phyloP scores from a whole-genome alignment of 192 early-diverging fungal genomes.

The Glomus cerebriforme region DNA sequence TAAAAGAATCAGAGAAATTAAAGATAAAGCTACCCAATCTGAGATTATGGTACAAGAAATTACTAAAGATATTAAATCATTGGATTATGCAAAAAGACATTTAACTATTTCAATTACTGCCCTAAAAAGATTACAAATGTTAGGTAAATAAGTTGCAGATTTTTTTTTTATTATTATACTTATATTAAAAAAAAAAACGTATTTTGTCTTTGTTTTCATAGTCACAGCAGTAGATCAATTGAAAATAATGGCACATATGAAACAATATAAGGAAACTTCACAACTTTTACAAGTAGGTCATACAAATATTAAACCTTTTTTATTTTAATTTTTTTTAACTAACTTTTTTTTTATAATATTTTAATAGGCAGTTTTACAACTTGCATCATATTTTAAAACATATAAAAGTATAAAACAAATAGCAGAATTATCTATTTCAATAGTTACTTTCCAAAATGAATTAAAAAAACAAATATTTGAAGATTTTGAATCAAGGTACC shows the following conservation, averaged over 20 bases:
- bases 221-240: conserved; percentile 78
- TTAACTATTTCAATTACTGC: conserved; percentile 79
- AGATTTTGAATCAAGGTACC: conserved; percentile 73
- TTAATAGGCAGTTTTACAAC: conserved; percentile 70
- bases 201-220: background rate
- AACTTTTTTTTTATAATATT: background rate
- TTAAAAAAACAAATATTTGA: conserved; percentile 63
- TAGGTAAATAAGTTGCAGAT: conserved; percentile 51
- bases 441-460: conserved; percentile 63
- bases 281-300: conserved; percentile 69
- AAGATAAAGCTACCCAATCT: conserved; percentile 79
- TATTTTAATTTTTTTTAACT: background rate
- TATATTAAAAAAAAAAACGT: background rate
- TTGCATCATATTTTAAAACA: conserved; percentile 73
- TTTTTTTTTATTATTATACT: background rate
- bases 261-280: conserved; percentile 79
- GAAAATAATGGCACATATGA: conserved; percentile 59
- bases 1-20: conserved; percentile 80
- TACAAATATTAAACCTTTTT: background rate
- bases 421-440: conserved; percentile 62
- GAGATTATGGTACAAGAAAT: conserved; percentile 93
- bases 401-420: conserved; percentile 80
- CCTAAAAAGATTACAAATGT: conserved; percentile 85
- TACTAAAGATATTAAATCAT: conserved; percentile 91
- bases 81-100: conserved; percentile 95